Evolutionary conservation across 441 rosid species (phyloP), one percentile per base, ranked within the genome.

Genomic region (Brassica balearica): DNA sequence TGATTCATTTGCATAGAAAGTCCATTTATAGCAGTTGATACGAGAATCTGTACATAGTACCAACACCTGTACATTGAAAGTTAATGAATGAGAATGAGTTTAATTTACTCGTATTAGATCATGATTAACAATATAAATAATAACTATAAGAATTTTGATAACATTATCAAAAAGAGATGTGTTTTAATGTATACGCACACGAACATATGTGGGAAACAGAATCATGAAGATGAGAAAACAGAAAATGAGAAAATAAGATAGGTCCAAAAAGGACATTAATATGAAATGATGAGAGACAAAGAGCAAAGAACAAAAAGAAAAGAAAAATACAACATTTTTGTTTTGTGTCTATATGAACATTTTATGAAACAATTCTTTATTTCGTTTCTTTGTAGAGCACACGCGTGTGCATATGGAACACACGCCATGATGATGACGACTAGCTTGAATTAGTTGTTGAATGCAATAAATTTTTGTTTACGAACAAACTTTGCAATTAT

Each of bases 151-250:
- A 25, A 25, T 25, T 25, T 25, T 25, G 27, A 25, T 25, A 25
- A 25, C 27, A 25, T 25, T 25, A 25, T 25, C 27, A 25, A 25
- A 25, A 25, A 25, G 27, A 25, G 27, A 25, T 25, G 27, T 25
- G 27, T 25, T 25, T 25, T 25, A 25, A 25, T 25, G 27, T 25
- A 25, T 25, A 25, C 3, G 27, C 27, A 25, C 27, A 25, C 77
- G 74, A 53, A 79, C 61, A 55, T 62, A 72, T 61, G 74, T 71
- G 77, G 81, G 83, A 77, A 72, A 76, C 81, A 72, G 67, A 71
- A 80, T 76, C 51, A 76, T 80, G 73, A 72, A 71, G 25, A 34
- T 68, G 69, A 63, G 67, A 58, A 71, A 43, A 43, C 36, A 65
- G 38, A 25, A 25, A 25, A 25, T 25, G 27, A 25, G 27, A 25